Evolutionary conservation across 164 flowering plant species (phyloP), one percentile per base, ranked within the genome.

Genomic region (Cinnamomum chago): DNA sequence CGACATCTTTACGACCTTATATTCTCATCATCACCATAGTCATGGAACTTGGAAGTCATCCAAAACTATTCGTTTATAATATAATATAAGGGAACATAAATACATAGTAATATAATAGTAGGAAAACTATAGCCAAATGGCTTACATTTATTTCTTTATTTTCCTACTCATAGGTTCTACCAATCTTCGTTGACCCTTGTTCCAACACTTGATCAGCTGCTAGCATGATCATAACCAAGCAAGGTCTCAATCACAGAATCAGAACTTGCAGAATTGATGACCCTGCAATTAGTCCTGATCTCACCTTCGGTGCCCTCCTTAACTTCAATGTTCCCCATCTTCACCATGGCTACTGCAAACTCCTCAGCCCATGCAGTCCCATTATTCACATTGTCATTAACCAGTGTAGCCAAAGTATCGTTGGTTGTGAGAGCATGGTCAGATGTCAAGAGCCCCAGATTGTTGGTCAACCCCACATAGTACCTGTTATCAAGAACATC

Each of bases 281-380:
- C 72, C 17, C 72, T 69, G 18, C 77, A 75, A 22, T 67, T 51
- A 58, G 5, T 75, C 50, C 72, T 74, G 58, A 75, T 60, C 67
- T 75, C 58, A 5, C 72, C 77, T 30, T 24, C 28, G 50, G 55
- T 65, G 20, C 77, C 72, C 12, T 65, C 58, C 72, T 68, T 58
- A 17, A 75, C 77, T 23, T 75, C 62, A 7, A 70, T 70, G 35
- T 10, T 23, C 4, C 78, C 78, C 78, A 76, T 70, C 58, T 51
- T 62, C 64, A 76, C 70, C 78, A 76, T 76, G 5, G 78, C 78
- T 23, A 12, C 5, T 0, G 64, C 78, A 55, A 70, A 70, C 20
- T 12, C 35, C 72, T 65, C 84, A 87, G 78, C 88, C 90, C 1
- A 79, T 70, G 0, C 82, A 1, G 58, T 58, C 27, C 28, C 24